Conservation (phyloP, 2,329 filamentous ascomycete species). For the Macrophomina pseudophaseolina region DNA sequence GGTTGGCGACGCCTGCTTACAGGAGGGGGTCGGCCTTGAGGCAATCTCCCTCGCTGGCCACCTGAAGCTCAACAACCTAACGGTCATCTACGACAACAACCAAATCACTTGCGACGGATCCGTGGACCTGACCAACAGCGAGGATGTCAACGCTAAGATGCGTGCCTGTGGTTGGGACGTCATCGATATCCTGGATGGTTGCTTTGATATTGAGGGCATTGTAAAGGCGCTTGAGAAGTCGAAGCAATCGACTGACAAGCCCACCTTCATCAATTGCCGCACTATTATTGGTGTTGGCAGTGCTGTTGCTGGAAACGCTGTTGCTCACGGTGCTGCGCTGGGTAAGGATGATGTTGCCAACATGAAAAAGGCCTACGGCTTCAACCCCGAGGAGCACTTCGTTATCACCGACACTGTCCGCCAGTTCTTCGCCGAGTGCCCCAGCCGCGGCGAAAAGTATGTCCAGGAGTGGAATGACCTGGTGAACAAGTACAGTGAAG, state of each 20-base stretch:
- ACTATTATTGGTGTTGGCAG: conserved; percentile 63
- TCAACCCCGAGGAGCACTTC: conserved; percentile 57
- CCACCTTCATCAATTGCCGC: conserved; percentile 63
- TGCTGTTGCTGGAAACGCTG: conserved; percentile 53
- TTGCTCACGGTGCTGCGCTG: conserved; percentile 64
- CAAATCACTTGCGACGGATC: conserved; percentile 64
- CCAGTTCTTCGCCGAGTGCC: conserved; percentile 59
- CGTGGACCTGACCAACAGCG: conserved; percentile 60
- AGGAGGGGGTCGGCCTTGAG: conserved; percentile 64
- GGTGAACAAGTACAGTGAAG: conserved; percentile 49
- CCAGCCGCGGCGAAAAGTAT: conserved; percentile 51
- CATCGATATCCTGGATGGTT: conserved; percentile 59
- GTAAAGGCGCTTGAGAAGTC: conserved; percentile 55
- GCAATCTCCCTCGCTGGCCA: conserved; percentile 63
- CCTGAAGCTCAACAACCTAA: conserved; percentile 61
- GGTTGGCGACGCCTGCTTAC: conserved; percentile 63
- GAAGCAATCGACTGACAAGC: conserved; percentile 53
- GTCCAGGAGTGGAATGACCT: conserved; percentile 57
- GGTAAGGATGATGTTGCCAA: conserved; percentile 59
- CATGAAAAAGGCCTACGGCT: conserved; percentile 58
- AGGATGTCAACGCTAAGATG: conserved; percentile 65
- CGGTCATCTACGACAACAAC: conserved; percentile 66
- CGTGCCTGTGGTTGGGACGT: conserved; percentile 62
- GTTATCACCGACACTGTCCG: conserved; percentile 53
- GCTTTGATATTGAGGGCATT: conserved; percentile 56